These are phyloP conservation scores for Penicillium sp. DNA, from an alignment of 2,329 filamentous ascomycete genomes.

Conservation along the genomic window DNA sequence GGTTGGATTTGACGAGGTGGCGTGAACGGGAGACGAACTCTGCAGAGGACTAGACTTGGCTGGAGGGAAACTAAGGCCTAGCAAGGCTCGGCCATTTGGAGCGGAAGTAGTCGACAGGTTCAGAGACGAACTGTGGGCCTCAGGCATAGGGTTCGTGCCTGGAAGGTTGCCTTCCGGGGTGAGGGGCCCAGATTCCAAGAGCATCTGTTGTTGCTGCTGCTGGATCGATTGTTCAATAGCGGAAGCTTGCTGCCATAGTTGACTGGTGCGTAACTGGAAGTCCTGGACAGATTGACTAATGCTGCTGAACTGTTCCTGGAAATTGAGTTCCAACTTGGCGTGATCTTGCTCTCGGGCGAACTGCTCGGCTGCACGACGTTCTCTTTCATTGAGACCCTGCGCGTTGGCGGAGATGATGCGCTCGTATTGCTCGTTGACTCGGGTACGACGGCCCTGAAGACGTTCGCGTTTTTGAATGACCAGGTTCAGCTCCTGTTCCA, in stretches of 20 bases:
- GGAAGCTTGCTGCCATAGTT: constrained; percentile 50
- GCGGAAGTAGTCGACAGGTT: constrained; percentile 33
- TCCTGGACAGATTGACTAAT: constrained; percentile 50
- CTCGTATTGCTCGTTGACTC: constrained; percentile 66
- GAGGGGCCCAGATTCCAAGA: constrained; percentile 48
- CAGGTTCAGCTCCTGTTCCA: constrained; percentile 58
- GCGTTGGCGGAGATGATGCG: constrained; percentile 62
- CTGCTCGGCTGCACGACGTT: constrained; percentile 53
- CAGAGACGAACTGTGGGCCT: constrained; percentile 27
- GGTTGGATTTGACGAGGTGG: constrained; percentile 37
- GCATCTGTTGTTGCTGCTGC: constrained; percentile 51
- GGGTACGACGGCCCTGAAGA: constrained; percentile 59
- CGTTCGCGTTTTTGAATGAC: constrained; percentile 63
- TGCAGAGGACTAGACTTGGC: constrained; percentile 42
- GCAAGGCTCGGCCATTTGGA: constrained; percentile 35
- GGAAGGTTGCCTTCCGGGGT: constrained; percentile 66
- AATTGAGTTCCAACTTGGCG: constrained; percentile 46
- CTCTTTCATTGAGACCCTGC: constrained; percentile 61
- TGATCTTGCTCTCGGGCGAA: constrained; percentile 52
- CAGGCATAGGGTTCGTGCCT: constrained; percentile 52
- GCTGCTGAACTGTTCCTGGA: constrained; percentile 48
- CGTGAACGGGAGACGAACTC: constrained; percentile 38
- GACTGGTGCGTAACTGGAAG: constrained; percentile 46
- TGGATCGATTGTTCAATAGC: constrained; percentile 49
- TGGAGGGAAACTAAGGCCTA: constrained; percentile 41